phyloP scores from a whole-genome alignment of 2,329 filamentous ascomycete species.

The Aureobasidium sp. region DNA sequence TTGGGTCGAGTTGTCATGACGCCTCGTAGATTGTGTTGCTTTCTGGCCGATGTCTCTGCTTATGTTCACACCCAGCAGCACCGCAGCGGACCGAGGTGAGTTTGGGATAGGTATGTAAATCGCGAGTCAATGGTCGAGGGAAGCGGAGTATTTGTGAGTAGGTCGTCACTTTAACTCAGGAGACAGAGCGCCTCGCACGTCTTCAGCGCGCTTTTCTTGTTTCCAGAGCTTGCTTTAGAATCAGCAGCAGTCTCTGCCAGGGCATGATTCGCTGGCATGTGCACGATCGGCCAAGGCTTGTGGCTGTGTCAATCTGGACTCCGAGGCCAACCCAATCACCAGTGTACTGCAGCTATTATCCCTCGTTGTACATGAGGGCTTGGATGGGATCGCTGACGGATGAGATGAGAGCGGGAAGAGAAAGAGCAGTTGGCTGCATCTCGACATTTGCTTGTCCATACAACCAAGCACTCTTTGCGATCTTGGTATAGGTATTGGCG shows the following conservation, averaged over 20 bases:
- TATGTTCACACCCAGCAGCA: not conserved
- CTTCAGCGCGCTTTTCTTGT: not conserved
- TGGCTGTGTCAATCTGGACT: conserved; percentile 3
- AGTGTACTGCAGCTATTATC: not conserved
- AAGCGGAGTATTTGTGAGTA: not conserved
- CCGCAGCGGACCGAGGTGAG: not conserved
- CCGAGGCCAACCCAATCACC: not conserved
- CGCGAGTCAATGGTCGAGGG: not conserved
- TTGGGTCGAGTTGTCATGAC: conserved; percentile 14
- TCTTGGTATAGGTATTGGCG: not conserved
- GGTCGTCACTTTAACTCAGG: not conserved
- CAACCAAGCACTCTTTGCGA: not conserved
- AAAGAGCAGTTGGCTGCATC: not conserved
- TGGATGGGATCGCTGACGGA: fast-evolving
- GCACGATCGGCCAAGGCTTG: conserved; percentile 7
- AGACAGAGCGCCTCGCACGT: conserved; percentile 7
- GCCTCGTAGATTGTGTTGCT: not conserved
- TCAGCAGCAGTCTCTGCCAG: not conserved
- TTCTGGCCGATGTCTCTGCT: not conserved
- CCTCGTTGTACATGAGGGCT: not conserved
- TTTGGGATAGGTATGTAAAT: not conserved
- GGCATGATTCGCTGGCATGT: not conserved
- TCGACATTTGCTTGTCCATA: not conserved
- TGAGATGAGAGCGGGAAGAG: not conserved
- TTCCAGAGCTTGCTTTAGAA: not conserved